These are phyloP conservation scores for Dalbergia cultrata DNA, from an alignment of 306 rosid genomes.

Conservation along the genomic window DNA sequence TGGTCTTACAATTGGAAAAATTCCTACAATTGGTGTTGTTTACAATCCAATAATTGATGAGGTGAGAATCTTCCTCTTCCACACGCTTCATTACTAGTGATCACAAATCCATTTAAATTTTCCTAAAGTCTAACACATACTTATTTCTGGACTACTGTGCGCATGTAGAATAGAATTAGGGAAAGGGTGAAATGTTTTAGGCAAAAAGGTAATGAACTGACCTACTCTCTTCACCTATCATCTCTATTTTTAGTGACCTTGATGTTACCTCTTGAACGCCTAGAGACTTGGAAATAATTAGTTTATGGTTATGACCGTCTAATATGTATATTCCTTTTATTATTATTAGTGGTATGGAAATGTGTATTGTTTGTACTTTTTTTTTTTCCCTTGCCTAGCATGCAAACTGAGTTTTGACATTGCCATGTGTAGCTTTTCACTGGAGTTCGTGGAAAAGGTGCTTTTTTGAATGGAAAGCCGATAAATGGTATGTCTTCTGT, in stretches of 20 bases:
- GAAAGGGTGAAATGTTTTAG: not conserved
- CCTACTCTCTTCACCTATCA: not conserved
- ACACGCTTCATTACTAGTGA: not conserved
- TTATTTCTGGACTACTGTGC: not conserved
- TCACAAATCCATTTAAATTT: not conserved
- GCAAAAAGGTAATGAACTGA: not conserved
- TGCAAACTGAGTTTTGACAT: constrained; percentile 14
- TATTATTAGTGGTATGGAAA: constrained; percentile 29
- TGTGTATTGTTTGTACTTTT: not conserved
- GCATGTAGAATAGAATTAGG: not conserved
- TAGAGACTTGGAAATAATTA: constrained; percentile 3
- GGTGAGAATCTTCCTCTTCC: constrained; percentile 55
- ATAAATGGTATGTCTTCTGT: constrained; percentile 64
- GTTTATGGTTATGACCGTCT: constrained; percentile 14
- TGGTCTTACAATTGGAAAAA: constrained; percentile 78
- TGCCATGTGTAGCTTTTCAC: constrained; percentile 72
- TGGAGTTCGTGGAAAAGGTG: constrained; percentile 80
- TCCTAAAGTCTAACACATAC: not conserved
- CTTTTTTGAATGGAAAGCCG: constrained; percentile 78
- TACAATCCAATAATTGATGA: constrained; percentile 86
- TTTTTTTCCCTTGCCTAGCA: not conserved
- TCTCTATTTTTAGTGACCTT: constrained; percentile 11
- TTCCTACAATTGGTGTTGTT: constrained; percentile 89
- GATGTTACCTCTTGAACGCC: not conserved
- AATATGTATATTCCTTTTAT: constrained; percentile 5